Percentiles rank a stretch among this genome's conserved stretches.
phyloP scores from a whole-genome alignment of 257 asterid genomes.

The Rauvolfia tetraphylla region DNA sequence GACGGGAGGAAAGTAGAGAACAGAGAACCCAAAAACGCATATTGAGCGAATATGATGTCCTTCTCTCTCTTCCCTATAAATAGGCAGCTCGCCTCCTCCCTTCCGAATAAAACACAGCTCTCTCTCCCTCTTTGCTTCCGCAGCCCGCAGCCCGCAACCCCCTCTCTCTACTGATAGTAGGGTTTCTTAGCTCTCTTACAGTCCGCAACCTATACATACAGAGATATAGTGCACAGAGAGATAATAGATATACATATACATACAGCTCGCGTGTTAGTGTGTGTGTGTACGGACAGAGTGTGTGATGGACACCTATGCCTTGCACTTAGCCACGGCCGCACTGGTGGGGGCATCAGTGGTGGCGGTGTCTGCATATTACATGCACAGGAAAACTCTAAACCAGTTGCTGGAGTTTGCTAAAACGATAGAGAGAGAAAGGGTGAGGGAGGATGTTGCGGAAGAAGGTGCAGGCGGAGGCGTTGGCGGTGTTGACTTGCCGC shows the following conservation, averaged over 20 bases:
- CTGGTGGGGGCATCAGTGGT: conserved; percentile 85
- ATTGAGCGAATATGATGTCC: conserved; percentile 35
- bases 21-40: conserved; percentile 23
- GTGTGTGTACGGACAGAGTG: not conserved
- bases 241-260: not conserved
- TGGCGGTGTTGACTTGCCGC: conserved; percentile 39
- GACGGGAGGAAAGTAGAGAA: too few species aligned
- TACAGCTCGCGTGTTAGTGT: not conserved
- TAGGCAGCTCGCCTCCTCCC: conserved; percentile 29
- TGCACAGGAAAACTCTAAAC: conserved; percentile 83
- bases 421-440: conserved; percentile 58
- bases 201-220: not conserved
- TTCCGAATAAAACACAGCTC: conserved; percentile 18
- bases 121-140: not conserved
- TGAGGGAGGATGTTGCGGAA: conserved; percentile 30
- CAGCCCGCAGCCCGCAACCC: not conserved
- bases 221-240: not conserved
- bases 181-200: conserved; percentile 36
- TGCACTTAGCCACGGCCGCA: conserved; percentile 93
- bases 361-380: conserved; percentile 86
- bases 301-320: conserved; percentile 63
- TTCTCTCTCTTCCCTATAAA: conserved; percentile 35
- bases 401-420: conserved; percentile 79
- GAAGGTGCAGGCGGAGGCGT: conserved; percentile 30
- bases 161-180: conserved; percentile 29